Percentiles rank a stretch among this genome's conserved stretches.
phyloP scores from a whole-genome alignment of 225 moss, liverwort and hornwort genomes.

The Asterella californica region DNA sequence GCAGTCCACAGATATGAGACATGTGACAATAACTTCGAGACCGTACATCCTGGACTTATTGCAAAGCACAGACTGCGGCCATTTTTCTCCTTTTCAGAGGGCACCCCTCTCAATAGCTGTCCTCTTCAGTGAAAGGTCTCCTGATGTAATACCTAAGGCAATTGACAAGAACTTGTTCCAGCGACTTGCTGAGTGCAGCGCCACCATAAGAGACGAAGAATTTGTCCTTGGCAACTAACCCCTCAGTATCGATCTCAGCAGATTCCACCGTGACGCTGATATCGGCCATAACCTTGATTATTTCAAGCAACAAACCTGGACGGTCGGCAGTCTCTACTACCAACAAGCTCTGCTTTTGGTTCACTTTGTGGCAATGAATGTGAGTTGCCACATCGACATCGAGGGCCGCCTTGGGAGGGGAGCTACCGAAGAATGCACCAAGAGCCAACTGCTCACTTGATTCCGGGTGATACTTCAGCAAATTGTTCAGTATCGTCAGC shows the following conservation, averaged over 20 bases:
- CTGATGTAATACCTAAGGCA: conserved; percentile 69
- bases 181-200: conserved; percentile 55
- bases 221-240: conserved; percentile 77
- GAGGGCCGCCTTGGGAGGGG: conserved; percentile 44
- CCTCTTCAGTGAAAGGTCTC: conserved; percentile 76
- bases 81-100: background rate
- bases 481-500: conserved; percentile 82
- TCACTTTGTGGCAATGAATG: conserved; percentile 50
- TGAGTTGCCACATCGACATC: conserved; percentile 90
- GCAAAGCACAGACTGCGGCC: background rate
- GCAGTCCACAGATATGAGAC: background rate
- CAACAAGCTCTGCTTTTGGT: conserved; percentile 49
- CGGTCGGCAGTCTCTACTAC: conserved; percentile 86
- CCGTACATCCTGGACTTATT: background rate
- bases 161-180: conserved; percentile 79
- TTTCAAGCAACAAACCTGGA: conserved; percentile 84
- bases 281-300: conserved; percentile 69
- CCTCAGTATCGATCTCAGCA: conserved; percentile 86
- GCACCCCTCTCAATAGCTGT: conserved; percentile 59
- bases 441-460: conserved; percentile 83
- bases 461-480: conserved; percentile 94
- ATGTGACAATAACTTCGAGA: background rate
- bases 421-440: conserved; percentile 55
- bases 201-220: conserved; percentile 87
- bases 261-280: conserved; percentile 86